Base-by-base conservation (phyloP, 164 flowering plant species). In the Liriodendron chinense region DNA sequence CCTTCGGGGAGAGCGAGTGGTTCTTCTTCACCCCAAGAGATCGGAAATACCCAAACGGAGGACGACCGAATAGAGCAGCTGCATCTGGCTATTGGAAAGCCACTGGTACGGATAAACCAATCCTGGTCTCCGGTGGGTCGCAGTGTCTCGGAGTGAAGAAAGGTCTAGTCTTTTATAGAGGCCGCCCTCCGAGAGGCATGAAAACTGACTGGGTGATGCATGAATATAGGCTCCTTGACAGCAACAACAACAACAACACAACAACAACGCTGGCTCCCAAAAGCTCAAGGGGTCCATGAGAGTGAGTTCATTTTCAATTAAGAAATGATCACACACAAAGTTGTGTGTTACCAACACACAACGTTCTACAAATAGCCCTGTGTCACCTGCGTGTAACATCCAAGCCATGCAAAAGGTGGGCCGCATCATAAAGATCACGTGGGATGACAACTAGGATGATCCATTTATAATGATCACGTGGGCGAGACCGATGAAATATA, bases 1-100 rank as follows among this genome's bases (percentile, higher is more conserved):
- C 79, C 16, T 92, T 92, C 65, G 98, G 98, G 13, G 98, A 94
- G 65, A 91, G 90, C 70, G 98, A 94, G 75, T 94, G 98, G 98
- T 94, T 91, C 69, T 94, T 94, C 68, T 94, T 94, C 75, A 34
- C 43, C 43, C 43, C 43, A 34, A 34, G 43, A 34, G 43, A 34
- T 34, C 43, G 43, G 43, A 34, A 93, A 71, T 94, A 94, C 64
- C 97, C 98, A 8, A 94, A 90, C 72, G 98, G 98, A 28, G 89
- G 94, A 0, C 68, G 98, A 34, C 97, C 98, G 26, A 94, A 94
- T 72, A 78, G 98, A 74, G 97, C 92, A 14, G 67, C 67, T 21
- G 67, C 67, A n/a, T 64, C 67, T 64, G 67, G 67, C 24, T 64
- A 64, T 64, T 64, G 67, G 67, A 64, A 64, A 64, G 67, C 67